These are phyloP conservation scores for Phyllosticta capitalensis DNA, from an alignment of 2,329 filamentous ascomycete species.

Conservation along the genomic window DNA sequence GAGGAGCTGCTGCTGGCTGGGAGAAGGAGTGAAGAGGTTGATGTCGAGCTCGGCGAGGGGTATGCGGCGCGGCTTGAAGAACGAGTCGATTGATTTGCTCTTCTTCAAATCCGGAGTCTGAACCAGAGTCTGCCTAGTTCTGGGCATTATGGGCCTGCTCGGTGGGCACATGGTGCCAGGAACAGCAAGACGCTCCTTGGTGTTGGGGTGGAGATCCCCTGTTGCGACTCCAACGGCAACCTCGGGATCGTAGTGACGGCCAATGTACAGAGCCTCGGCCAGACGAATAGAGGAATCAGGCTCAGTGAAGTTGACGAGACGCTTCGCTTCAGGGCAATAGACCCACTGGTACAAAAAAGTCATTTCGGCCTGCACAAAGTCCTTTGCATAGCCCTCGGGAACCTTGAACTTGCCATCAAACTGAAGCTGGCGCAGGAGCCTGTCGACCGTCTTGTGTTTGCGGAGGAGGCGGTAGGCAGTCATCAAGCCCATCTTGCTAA, in stretches of 20 bases:
- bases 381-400: slow-evolving; percentile 68
- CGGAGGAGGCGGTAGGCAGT: slow-evolving; percentile 85
- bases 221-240: slow-evolving; percentile 64
- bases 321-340: slow-evolving; percentile 65
- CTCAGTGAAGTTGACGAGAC: slow-evolving; percentile 66
- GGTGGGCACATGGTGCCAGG: background rate
- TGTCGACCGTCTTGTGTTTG: slow-evolving; percentile 81
- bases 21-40: slow-evolving; percentile 57
- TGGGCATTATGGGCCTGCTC: slow-evolving; percentile 29
- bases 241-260: slow-evolving; percentile 57
- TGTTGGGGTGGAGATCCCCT: slow-evolving; percentile 83
- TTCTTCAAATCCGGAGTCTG: slow-evolving; percentile 46
- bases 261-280: slow-evolving; percentile 72
- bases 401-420: slow-evolving; percentile 82
- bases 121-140: slow-evolving; percentile 17
- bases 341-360: slow-evolving; percentile 95
- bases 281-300: slow-evolving; percentile 54
- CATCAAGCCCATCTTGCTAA: slow-evolving; percentile 81
- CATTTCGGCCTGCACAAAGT: slow-evolving; percentile 77
- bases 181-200: slow-evolving; percentile 46
- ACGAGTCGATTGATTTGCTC: slow-evolving; percentile 52
- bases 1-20: slow-evolving; percentile 52
- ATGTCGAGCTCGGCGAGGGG: slow-evolving; percentile 59
- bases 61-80: slow-evolving; percentile 54
- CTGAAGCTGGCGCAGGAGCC: slow-evolving; percentile 69